Percentiles rank a stretch among this genome's conserved stretches.
These are phyloP conservation scores for Yarrowia sp. DNA, from an alignment of 805 yeast genomes.

Conservation along the genomic window DNA sequence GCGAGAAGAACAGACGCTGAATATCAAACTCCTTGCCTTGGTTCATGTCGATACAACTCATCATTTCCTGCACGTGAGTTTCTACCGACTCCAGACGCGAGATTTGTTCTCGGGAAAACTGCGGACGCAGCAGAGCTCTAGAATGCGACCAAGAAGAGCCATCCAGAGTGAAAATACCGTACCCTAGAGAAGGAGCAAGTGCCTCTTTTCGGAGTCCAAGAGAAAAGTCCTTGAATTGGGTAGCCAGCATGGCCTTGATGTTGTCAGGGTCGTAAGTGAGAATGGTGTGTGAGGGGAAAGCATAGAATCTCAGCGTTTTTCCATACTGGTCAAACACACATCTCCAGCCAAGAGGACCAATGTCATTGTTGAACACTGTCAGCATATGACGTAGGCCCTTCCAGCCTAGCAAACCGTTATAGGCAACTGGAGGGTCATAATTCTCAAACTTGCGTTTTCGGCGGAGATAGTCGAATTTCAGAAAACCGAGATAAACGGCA, in stretches of 20 bases:
- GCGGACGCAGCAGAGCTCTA: constrained; percentile 41
- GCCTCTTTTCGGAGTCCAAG: constrained; percentile 35
- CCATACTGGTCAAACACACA: neutral
- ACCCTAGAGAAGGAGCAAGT: constrained; percentile 38
- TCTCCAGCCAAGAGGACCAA: neutral
- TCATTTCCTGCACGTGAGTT: constrained; percentile 34
- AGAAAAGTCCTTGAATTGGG: constrained; percentile 37
- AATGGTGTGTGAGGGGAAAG: neutral
- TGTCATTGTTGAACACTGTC: neutral
- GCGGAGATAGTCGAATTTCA: neutral
- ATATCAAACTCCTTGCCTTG: constrained; percentile 32
- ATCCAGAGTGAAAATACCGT: constrained; percentile 41
- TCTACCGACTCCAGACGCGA: constrained; percentile 35
- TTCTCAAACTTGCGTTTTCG: neutral
- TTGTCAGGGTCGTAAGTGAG: constrained; percentile 39
- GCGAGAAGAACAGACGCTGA: constrained; percentile 35
- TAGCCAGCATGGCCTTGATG: constrained; percentile 38
- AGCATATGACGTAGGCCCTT: neutral
- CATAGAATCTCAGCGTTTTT: neutral
- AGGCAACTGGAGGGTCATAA: neutral
- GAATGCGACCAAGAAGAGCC: constrained; percentile 42
- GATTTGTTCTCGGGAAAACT: constrained; percentile 39
- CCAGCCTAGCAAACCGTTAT: neutral
- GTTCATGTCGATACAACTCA: neutral
- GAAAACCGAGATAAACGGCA: neutral